These are phyloP conservation scores for Suhomyces wounanorum DNA, from an alignment of 1,139 yeast species.

Conservation along the genomic window DNA sequence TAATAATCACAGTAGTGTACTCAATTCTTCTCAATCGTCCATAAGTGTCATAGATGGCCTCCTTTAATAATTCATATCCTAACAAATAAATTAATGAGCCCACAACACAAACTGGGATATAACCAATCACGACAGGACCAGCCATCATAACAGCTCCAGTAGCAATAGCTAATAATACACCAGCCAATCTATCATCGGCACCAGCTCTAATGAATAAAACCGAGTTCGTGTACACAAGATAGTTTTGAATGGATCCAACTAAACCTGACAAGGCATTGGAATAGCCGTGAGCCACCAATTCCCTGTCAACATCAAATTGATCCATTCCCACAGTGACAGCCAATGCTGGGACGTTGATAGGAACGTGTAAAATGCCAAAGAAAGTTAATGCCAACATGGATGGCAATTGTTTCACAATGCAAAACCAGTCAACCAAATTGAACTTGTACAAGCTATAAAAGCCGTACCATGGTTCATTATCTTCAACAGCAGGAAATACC, in stretches of 20 bases:
- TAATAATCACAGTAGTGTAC: slow-evolving; percentile 77
- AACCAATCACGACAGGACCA: slow-evolving; percentile 93
- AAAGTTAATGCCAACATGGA: slow-evolving; percentile 95
- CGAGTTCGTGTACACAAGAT: slow-evolving; percentile 91
- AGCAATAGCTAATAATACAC: slow-evolving; percentile 79
- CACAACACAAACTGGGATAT: slow-evolving; percentile 92
- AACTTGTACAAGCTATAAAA: slow-evolving; percentile 77
- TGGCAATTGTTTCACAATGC: slow-evolving; percentile 71
- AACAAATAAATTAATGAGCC: slow-evolving; percentile 87
- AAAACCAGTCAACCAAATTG: slow-evolving; percentile 68
- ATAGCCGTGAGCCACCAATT: slow-evolving; percentile 90
- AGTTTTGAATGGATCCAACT: slow-evolving; percentile 87
- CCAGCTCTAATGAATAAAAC: slow-evolving; percentile 91
- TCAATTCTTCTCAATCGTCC: slow-evolving; percentile 77
- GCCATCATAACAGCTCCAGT: slow-evolving; percentile 79
- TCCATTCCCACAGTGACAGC: slow-evolving; percentile 90
- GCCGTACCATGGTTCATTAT: slow-evolving; percentile 82
- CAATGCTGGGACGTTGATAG: slow-evolving; percentile 94
- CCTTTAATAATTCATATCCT: slow-evolving; percentile 87
- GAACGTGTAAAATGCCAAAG: slow-evolving; percentile 93
- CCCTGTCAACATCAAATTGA: slow-evolving; percentile 87
- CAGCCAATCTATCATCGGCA: slow-evolving; percentile 87
- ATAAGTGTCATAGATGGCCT: slow-evolving; percentile 82
- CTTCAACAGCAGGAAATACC: slow-evolving; percentile 72
- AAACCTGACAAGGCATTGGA: slow-evolving; percentile 87